These are phyloP conservation scores for Mortierella sp. DNA, from an alignment of 371 early-diverging fungal genomes.

Conservation along the genomic window DNA sequence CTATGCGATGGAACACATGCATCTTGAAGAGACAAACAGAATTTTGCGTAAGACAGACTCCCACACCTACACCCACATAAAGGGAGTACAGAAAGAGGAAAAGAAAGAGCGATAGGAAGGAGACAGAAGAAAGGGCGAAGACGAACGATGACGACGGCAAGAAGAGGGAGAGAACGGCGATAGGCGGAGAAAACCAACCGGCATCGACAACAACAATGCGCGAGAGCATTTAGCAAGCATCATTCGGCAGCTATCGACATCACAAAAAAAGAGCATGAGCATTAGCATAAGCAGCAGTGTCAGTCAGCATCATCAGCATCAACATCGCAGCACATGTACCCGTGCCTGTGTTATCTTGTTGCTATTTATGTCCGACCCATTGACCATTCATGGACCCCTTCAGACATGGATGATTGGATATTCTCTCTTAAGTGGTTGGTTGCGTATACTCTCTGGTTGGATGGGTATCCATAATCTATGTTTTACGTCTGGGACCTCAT, in stretches of 20 bases:
- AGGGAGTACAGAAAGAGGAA: not conserved
- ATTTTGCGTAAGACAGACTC: no score
- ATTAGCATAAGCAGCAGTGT: no score
- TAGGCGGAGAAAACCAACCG: not conserved
- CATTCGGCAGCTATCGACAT: not conserved
- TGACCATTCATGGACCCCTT: not conserved
- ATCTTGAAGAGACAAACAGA: slow-evolving; percentile 2
- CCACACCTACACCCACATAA: no score
- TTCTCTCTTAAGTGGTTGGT: not conserved
- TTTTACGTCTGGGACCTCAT: not conserved
- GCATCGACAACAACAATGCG: not conserved
- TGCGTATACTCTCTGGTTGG: not conserved
- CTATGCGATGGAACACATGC: slow-evolving; percentile 3
- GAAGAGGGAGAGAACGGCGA: not conserved
- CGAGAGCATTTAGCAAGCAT: not conserved
- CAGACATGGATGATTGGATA: not conserved
- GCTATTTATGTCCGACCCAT: not conserved
- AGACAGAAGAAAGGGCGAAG: not conserved
- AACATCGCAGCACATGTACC: no score
- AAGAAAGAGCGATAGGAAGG: not conserved
- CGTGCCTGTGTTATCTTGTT: no score
- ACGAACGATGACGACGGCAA: not conserved
- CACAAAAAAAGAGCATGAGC: not conserved
- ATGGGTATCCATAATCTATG: not conserved
- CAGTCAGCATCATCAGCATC: not conserved